A percentile compares a stretch with the other conserved stretches of the same genome.
Conservation (phyloP, 1,139 yeast genomes). For the Zygotorulaspora mrakii region DNA sequence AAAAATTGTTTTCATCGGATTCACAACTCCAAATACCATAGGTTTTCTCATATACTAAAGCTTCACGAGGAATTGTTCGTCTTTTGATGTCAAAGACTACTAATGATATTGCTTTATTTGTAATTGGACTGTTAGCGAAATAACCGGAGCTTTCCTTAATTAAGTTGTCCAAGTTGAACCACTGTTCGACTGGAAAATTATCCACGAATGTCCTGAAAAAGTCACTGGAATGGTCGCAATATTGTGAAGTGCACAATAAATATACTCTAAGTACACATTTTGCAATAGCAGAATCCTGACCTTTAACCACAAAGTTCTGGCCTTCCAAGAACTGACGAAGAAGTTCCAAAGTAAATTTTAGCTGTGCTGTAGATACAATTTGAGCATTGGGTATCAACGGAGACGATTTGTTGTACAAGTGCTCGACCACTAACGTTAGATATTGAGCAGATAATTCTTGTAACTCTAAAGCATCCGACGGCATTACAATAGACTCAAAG, state of each 20-base stretch:
- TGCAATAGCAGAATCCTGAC: slow-evolving; percentile 18
- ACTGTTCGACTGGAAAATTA: slow-evolving; percentile 21
- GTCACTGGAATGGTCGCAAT: slow-evolving; percentile 4
- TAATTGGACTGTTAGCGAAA: slow-evolving; percentile 7
- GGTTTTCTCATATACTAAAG: slow-evolving; percentile 11
- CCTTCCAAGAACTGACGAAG: slow-evolving; percentile 20
- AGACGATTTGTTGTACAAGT: slow-evolving; percentile 13
- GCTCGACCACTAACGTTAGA: slow-evolving; percentile 19
- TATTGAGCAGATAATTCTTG: slow-evolving; percentile 18
- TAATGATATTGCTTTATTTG: slow-evolving; percentile 22
- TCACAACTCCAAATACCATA: slow-evolving; percentile 16
- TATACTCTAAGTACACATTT: slow-evolving; percentile 28
- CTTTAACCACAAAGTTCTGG: slow-evolving; percentile 7
- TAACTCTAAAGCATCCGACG: slow-evolving; percentile 8
- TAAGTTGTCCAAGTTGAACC: slow-evolving; percentile 14
- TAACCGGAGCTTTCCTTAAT: slow-evolving; percentile 1
- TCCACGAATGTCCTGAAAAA: slow-evolving; percentile 13
- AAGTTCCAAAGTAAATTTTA: slow-evolving; percentile 21
- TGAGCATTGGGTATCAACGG: slow-evolving; percentile 5
- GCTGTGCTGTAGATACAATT: slow-evolving; percentile 17
- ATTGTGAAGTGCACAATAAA: slow-evolving; percentile 13
- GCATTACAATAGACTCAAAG: slow-evolving; percentile 21
- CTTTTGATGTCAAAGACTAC: slow-evolving; percentile 26
- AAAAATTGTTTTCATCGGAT: slow-evolving; percentile 8
- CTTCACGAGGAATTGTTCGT: slow-evolving; percentile 9